Evolutionary conservation across 2,329 filamentous ascomycete genomes (phyloP), one percentile per base, ranked within the genome.

Genomic region (Neofusicoccum laricinum): DNA sequence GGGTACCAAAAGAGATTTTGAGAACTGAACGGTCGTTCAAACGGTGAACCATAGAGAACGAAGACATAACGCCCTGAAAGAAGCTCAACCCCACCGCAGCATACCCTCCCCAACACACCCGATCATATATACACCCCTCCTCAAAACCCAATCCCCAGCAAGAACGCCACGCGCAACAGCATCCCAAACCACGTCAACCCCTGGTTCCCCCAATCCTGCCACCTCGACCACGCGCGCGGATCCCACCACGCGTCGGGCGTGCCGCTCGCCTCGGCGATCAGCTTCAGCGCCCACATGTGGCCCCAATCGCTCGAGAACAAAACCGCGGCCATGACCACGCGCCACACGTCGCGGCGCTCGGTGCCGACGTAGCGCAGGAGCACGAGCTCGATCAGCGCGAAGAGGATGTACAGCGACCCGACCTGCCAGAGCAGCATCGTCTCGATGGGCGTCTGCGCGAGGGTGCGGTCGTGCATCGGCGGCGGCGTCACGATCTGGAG

Each of bases 181-280:
- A 48, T 71, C 65, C 65, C 74, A 65, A 61, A 64, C 17, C 21
- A 71, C 62, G 45, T 77, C 67, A 65, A 69, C 51, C 30, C 64
- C 70, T 79, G 14, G 75, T 78, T 67, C 68, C 75, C 66, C 77
- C 69, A 70, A 65, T 71, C 70, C 67, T 71, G 67, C 41, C 50
- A 65, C 59, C 68, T 21, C 36, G 46, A 69, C 68, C 70, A 73
- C 7, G 63, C 66, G 32, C 53, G 51, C 0, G 65, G 61, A 45
- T 50, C 55, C 32, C 38, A 63, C 21, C 21, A 63, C 3, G 15
- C 48, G 11, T 21, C 36, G 69, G 53, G 53, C 70, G 58, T 10
- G 51, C 65, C 66, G 69, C 71, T 11, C n/a, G 66, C 19, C 25
- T 65, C 64, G 68, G 48, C 25, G 64, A 70, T 21, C 62, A 66